Evolutionary conservation across 1,284 basidiomycete species (phyloP), one percentile per base, ranked within the genome.

Genomic region (Fomes fomentarius): DNA sequence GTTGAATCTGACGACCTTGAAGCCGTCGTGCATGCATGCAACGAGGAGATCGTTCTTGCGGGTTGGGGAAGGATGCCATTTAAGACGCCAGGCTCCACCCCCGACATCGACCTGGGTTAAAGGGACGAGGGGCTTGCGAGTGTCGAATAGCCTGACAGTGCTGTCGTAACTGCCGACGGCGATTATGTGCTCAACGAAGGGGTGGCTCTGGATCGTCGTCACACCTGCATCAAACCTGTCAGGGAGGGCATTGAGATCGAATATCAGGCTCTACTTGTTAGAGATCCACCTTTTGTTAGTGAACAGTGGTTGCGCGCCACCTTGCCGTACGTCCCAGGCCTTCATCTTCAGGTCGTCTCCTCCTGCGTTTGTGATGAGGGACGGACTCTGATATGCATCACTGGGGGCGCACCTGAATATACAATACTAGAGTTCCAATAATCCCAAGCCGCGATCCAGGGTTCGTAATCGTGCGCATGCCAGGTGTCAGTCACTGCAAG

Each of bases 21-120:
- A 96, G 1, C 97, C 96, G 59, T 93, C 94, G 67, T 98, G 96
- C 97, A 99, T 99, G 68, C 92, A 93, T 0, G 94, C 97, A 10
- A 95, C 85, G 25, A 98, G 79, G 1, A 99, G 76, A 63, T 95
- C 89, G 22, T 79, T 66, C 56, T 77, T 78, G 34, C 88, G 81
- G 3, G 66, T 58, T 1, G 78, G 58, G 1, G 77, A 80, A 1
- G 95, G 94, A 70, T 98, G 94, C 94, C 96, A 99, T 70, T 97
- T 96, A 45, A 94, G 84, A 15, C 97, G 82, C 97, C 97, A 99
- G 11, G 89, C 90, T 2, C 97, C 97, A 2, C 97, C 97, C 1
- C 93, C 94, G 1, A 94, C 85, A 47, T 89, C 80, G 15, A 82
- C 80, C 37, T 82, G 75, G 0, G 73, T 70, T 3, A 98, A 57